Percentiles rank a stretch among this genome's conserved stretches.
Conservation (phyloP, 768 basidiomycete species). For the Boletales sp. region DNA sequence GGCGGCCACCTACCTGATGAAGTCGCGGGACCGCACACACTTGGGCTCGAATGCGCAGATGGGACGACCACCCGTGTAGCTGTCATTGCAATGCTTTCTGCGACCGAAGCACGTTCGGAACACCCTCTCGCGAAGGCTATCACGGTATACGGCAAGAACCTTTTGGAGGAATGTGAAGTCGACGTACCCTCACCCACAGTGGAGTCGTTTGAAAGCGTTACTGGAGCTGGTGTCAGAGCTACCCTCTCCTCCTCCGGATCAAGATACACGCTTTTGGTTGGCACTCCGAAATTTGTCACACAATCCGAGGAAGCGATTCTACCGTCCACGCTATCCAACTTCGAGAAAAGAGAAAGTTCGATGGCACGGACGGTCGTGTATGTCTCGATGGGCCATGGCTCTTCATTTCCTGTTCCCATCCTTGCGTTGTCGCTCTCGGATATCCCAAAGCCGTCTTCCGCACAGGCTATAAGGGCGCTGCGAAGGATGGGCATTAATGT, state of each 20-base stretch:
- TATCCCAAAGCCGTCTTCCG: slow-evolving; percentile 79
- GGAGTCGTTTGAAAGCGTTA: slow-evolving; percentile 78
- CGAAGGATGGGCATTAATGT: slow-evolving; percentile 90
- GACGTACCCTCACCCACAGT: slow-evolving; percentile 53
- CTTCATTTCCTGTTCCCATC: slow-evolving; percentile 49
- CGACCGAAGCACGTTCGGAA: slow-evolving; percentile 88
- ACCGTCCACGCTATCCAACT: slow-evolving; percentile 56
- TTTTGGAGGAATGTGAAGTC: slow-evolving; percentile 41
- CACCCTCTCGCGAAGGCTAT: slow-evolving; percentile 96
- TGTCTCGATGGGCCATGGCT: slow-evolving; percentile 56
- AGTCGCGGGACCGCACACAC: slow-evolving; percentile 7
- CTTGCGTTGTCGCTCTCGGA: slow-evolving; percentile 86
- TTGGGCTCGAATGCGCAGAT: slow-evolving; percentile 45
- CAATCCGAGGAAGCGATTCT: slow-evolving; percentile 50
- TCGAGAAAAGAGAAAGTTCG: slow-evolving; percentile 67
- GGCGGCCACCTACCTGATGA: slow-evolving; percentile 21
- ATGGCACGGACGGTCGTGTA: slow-evolving; percentile 85
- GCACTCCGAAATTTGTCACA: slow-evolving; percentile 69
- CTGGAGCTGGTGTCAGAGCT: slow-evolving; percentile 87
- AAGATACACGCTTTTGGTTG: slow-evolving; percentile 64
- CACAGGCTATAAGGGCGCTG: slow-evolving; percentile 76
- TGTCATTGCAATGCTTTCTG: slow-evolving; percentile 77
- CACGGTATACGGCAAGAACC: slow-evolving; percentile 72
- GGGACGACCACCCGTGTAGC: slow-evolving; percentile 55
- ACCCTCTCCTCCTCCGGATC: slow-evolving; percentile 50